phyloP scores from a whole-genome alignment of 139 green algal species.

The Coelastrella sp. region DNA sequence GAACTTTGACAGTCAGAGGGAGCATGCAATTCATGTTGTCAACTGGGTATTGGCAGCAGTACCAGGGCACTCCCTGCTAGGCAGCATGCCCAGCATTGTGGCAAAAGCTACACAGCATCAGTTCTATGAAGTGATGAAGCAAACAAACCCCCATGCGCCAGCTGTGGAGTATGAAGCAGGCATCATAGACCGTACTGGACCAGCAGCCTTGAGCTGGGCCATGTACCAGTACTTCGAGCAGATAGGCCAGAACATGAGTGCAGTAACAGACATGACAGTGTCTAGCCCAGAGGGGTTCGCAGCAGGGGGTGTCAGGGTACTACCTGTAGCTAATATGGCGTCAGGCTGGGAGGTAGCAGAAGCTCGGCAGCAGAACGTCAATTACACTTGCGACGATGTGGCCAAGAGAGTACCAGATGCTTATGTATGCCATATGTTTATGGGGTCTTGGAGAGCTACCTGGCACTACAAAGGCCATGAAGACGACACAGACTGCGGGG shows the following conservation, averaged over 20 bases:
- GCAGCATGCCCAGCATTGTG: not conserved
- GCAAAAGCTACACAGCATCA: not conserved
- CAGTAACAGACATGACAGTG: not conserved
- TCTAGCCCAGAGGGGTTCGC: not conserved
- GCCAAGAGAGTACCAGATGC: not conserved
- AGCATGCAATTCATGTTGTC: slow-evolving; percentile 7
- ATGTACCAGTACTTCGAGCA: not conserved
- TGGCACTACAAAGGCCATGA: slow-evolving; percentile 9
- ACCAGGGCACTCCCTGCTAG: slow-evolving; percentile 28
- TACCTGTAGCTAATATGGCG: not conserved
- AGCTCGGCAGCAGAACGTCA: not conserved
- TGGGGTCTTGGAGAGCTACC: slow-evolving; percentile 8
- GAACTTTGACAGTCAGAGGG: not conserved
- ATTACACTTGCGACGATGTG: slow-evolving; percentile 19
- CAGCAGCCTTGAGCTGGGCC: slow-evolving; percentile 6
- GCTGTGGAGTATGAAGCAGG: not conserved
- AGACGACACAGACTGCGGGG: not conserved
- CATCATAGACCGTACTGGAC: slow-evolving; percentile 30
- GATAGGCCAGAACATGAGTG: not conserved
- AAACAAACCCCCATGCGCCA: not conserved
- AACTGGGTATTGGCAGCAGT: slow-evolving; percentile 33
- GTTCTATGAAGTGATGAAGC: not conserved
- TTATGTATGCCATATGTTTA: slow-evolving; percentile 39
- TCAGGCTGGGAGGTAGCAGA: slow-evolving; percentile 29
- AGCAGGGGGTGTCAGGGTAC: slow-evolving; percentile 24